Evolutionary conservation across 164 flowering plant species (phyloP).

Genomic region (Magnolia changhungtana): DNA sequence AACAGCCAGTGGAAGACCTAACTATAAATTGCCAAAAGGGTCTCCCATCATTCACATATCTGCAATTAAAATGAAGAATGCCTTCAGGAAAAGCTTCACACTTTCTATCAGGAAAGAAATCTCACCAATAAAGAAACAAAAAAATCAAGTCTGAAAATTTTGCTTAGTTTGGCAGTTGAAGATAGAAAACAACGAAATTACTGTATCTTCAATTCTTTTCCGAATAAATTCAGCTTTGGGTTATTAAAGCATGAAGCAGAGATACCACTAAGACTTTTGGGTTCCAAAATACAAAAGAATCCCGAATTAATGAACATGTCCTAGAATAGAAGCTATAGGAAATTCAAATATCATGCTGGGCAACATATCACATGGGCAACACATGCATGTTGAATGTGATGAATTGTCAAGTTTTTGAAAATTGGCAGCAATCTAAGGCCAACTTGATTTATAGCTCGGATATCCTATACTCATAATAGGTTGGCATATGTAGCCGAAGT

Average conservation of each 20-base stretch:
- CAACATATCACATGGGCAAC: neutral
- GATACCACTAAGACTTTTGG: neutral
- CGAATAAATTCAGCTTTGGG: neutral
- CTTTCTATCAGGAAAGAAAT: neutral
- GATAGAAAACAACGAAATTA: neutral
- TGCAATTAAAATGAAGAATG: constrained; percentile 28
- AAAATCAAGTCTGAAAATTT: neutral
- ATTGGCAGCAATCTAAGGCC: too few relatives aligned
- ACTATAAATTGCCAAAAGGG: constrained; percentile 98
- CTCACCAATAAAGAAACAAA: neutral
- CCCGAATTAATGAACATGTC: neutral
- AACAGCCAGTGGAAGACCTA: constrained; percentile 89
- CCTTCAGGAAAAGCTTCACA: neutral
- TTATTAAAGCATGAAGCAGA: neutral
- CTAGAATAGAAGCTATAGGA: neutral
- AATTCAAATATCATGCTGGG: neutral
- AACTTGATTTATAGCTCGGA: too few relatives aligned
- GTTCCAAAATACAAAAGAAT: neutral
- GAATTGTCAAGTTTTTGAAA: neutral
- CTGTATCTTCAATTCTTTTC: neutral
- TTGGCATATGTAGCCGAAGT: too few relatives aligned
- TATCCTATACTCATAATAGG: too few relatives aligned
- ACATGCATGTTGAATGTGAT: neutral
- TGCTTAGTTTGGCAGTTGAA: neutral
- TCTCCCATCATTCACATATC: constrained; percentile 91